Evolutionary conservation across 192 early-diverging fungal genomes (phyloP).

Genomic region (Coemansia sp.): DNA sequence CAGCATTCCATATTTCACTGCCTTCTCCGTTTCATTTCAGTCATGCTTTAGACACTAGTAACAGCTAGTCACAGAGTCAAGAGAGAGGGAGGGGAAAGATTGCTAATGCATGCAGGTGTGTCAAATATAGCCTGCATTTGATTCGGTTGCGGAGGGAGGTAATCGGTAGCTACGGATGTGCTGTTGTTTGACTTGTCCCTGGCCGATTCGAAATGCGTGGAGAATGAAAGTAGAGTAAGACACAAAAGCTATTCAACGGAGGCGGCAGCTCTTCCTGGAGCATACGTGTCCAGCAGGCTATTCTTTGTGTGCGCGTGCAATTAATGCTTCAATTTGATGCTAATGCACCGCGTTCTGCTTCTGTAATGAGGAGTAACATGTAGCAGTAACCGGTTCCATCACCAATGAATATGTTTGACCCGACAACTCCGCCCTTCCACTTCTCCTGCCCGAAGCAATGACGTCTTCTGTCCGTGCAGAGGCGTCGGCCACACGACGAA

Average conservation of each 20-base stretch:
- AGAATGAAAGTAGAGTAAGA: neutral
- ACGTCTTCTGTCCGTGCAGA: neutral
- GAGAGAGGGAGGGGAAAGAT: neutral
- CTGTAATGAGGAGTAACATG: neutral
- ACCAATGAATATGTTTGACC: no score
- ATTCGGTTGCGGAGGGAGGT: neutral
- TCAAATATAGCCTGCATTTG: constrained; percentile 12
- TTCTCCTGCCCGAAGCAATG: neutral
- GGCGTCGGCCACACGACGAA: neutral
- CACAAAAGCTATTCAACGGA: neutral
- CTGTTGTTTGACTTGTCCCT: neutral
- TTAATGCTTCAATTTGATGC: no score
- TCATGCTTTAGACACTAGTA: constrained; percentile 11
- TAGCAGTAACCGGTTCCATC: neutral
- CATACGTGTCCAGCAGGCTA: neutral
- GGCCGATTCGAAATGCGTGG: neutral
- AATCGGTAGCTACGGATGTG: neutral
- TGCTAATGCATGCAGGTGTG: neutral
- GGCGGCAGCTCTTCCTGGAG: neutral
- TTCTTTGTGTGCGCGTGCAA: neutral
- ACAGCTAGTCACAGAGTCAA: neutral
- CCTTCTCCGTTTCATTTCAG: neutral
- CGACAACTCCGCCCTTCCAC: no score
- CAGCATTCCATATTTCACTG: no score
- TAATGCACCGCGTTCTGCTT: no score